Base-by-base conservation (phyloP, 768 basidiomycete species). In the Steccherinum ochraceum region DNA sequence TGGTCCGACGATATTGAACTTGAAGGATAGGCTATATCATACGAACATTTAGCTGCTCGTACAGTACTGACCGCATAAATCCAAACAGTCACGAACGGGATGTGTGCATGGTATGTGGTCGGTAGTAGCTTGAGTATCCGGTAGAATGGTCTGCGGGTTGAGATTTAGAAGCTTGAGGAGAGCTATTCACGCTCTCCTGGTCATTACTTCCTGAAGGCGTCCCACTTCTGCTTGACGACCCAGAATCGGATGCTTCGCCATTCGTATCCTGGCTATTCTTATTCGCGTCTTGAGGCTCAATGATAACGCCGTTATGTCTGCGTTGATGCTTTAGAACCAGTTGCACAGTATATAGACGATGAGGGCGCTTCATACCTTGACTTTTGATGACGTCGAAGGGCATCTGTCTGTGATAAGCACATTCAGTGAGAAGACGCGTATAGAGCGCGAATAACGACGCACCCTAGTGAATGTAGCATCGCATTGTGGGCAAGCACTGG, bases 391-490 rank as follows among this genome's bases (percentile, higher is more conserved):
- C 87, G 74, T 41, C 83, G 74, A n/a, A 87, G 72, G 18, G 87
- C 87, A 66, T 89, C 87, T n/a, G 85, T 84, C 87, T 89, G 57
- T 44, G 53, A 46, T 41, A 48, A 52, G 18, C 21, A 43, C n/a
- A n/a, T 24, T 12, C 58, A 67, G 45, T 52, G 41, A 51, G 18
- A 27, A 18, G 19, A 56, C 2, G 50, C 30, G 18, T 39, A 20
- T 51, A 43, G 46, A 56, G 42, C 30, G 30, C 30, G 30, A 35
- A 35, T 35, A 7, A 27, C 40, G 39, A 78, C 80, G 63, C 64
- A 87, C 87, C 67, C 87, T 73, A 42, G 87, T 89, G 61, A 89
- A 89, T 30, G 80, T 81, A 39, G 87, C 84, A 58, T 88, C 86
- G 55, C 87, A 89, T 61, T 89, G 85, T 2, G 86, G 85, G 66